Evolutionary conservation across 495 filamentous ascomycete genomes (phyloP).

Genomic region (Podospora fimiseda): DNA sequence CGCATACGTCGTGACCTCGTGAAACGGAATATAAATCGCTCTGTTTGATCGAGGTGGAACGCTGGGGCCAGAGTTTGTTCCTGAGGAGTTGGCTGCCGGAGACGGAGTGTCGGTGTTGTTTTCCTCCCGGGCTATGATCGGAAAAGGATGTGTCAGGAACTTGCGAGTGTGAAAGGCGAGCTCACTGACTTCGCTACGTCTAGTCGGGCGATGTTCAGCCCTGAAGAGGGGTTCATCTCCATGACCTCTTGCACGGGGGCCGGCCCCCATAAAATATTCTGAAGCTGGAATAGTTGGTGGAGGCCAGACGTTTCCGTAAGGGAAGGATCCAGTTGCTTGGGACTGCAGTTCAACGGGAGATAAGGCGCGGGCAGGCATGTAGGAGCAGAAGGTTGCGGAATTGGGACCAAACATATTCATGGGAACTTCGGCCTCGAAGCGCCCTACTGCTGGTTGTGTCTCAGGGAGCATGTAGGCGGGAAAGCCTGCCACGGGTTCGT

Average conservation of each 20-base stretch:
- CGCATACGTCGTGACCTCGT: conserved; percentile 65
- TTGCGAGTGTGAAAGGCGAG: conserved; percentile 64
- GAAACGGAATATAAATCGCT: too few relatives aligned
- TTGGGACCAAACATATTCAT: neutral
- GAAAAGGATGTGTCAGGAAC: conserved; percentile 54
- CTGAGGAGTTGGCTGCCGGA: neutral
- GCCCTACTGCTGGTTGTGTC: conserved; percentile 13
- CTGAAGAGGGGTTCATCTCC: conserved; percentile 30
- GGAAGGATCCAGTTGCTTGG: conserved; percentile 26
- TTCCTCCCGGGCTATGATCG: neutral
- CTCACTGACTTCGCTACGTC: conserved; percentile 50
- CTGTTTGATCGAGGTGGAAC: too few relatives aligned
- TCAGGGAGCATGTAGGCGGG: too few relatives aligned
- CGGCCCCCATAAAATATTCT: conserved; percentile 33
- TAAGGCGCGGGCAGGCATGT: conserved; percentile 40
- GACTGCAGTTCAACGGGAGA: conserved; percentile 15
- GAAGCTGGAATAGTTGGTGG: conserved; percentile 64
- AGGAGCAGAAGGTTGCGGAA: conserved; percentile 32
- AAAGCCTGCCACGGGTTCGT: too few relatives aligned
- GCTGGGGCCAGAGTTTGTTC: too few relatives aligned
- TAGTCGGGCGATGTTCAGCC: conserved; percentile 34
- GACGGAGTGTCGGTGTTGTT: neutral
- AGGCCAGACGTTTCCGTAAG: conserved; percentile 61
- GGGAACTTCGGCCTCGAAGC: conserved; percentile 29
- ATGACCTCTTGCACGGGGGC: too few relatives aligned